Evolutionary conservation across 129 eudicot genomes (phyloP), one percentile per base, ranked within the genome.

Genomic region (Lactuca saligna): DNA sequence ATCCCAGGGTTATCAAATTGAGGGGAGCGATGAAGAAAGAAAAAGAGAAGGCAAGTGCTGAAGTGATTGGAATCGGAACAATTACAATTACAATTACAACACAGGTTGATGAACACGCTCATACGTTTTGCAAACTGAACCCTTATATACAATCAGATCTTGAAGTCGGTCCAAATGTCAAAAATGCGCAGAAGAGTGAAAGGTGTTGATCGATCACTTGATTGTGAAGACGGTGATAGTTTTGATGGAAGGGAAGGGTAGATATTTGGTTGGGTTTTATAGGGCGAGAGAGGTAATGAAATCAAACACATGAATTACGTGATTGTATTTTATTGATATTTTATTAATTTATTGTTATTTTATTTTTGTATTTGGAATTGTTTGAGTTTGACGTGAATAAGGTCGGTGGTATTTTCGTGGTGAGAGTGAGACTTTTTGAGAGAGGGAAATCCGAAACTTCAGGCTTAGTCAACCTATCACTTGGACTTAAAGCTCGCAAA

Each of bases 41-140:
- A 25, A 25, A 25, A 25, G 29, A 25, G 29, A 25, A 25, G 29
- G 29, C 29, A 25, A 25, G 29, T 25, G 29, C 29, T 25, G 29
- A 82, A 84, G 63, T 80, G 80, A 64, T 80, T 74, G 32, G 85
- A 79, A 82, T 79, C 75, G 51, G 79, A 68, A 51, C 63, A 72
- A 78, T 77, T 58, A 50, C 31, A 61, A 14, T 25, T 25, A 51
- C 63, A 72, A 78, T 77, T 58, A 50, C 31, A 61, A 14, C 79
- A 81, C 73, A 80, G 86, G 73, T 84, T 82, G 16, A 71, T 70
- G 63, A 33, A 80, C 73, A 84, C 70, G 86, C 81, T 88, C 88
- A 88, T 88, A 72, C 95, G 95, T 84, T 11, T 78, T 53, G 65
- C 34, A 75, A 66, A 58, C 79, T 70, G 44, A 31, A 71, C 44